A percentile compares a stretch with the other conserved stretches of the same genome.
Conservation (phyloP, 169 alveolate genomes). For the Pseudocohnilembus persalinus region DNA sequence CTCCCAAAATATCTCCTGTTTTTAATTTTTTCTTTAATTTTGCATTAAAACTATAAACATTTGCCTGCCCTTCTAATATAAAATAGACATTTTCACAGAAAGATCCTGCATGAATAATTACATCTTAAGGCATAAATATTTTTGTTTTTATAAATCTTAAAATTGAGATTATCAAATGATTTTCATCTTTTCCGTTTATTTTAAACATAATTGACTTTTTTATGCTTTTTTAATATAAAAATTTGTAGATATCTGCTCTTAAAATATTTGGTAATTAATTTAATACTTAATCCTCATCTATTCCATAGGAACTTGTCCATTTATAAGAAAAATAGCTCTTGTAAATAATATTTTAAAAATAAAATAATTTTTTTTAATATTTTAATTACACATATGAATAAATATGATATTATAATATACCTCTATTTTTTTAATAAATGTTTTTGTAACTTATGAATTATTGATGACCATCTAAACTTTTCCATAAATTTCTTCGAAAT, state of each 20-base stretch:
- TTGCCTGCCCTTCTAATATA: not conserved
- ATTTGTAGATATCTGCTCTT: not conserved
- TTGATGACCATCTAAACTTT: not conserved
- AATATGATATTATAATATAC: not conserved
- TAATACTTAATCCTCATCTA: slow-evolving; percentile 4
- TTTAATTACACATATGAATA: too few relatives aligned
- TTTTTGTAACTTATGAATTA: not conserved
- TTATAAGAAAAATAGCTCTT: not conserved
- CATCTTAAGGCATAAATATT: slow-evolving; percentile 2
- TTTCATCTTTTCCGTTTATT: not conserved
- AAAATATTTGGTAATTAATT: not conserved
- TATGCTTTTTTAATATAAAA: not conserved
- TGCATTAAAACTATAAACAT: not conserved
- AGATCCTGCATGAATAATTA: not conserved
- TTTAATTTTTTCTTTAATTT: not conserved
- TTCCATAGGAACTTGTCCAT: slow-evolving; percentile 3
- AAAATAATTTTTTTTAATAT: too few relatives aligned
- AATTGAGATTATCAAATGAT: not conserved
- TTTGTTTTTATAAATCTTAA: slow-evolving; percentile 3
- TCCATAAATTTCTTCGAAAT: slow-evolving; percentile 4
- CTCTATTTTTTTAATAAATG: not conserved
- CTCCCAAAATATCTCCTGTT: slow-evolving; percentile 20
- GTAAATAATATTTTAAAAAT: too few relatives aligned
- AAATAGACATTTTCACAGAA: not conserved
- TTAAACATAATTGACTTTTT: not conserved